Percentiles rank a stretch among this genome's conserved stretches.
These are phyloP conservation scores for Cucumis sativus DNA, from an alignment of 306 rosid genomes.

Conservation along the genomic window Cucumber_9930_V3 NC_026659.2:15401501-15402000, in stretches of 20 bases:
- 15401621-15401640: too few relatives aligned
- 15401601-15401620: too few relatives aligned
- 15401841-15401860: neutral
- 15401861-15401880: neutral
- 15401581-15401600: too few relatives aligned
- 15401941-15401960: neutral
- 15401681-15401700: neutral
- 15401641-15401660: too few relatives aligned
- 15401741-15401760: neutral
- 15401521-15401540: too few relatives aligned
- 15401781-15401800: neutral
- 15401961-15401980: neutral
- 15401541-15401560: too few relatives aligned
- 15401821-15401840: neutral
- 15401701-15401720: neutral
- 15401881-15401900: neutral
- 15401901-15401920: neutral
- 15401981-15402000: neutral
- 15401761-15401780: neutral
- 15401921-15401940: neutral
- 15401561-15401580: too few relatives aligned
- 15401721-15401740: neutral
- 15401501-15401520: too few relatives aligned
- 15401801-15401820: neutral
- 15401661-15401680: too few relatives aligned